Evolutionary conservation across 2,329 filamentous ascomycete genomes (phyloP).

Genomic region (Diaporthe ampelina): DNA sequence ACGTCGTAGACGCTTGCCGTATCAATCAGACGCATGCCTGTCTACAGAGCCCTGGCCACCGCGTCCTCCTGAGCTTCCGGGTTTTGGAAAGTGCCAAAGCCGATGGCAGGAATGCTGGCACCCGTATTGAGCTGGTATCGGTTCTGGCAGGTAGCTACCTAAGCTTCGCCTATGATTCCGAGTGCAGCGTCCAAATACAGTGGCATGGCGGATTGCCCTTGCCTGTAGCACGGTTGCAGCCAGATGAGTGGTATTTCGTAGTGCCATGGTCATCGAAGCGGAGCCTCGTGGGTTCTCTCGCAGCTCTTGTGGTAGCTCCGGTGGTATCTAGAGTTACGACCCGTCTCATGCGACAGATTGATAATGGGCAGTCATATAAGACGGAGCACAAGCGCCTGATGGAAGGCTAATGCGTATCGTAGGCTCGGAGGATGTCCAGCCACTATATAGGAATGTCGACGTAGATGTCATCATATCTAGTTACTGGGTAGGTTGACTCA

Average conservation of each 20-base stretch:
- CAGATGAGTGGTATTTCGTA: neutral
- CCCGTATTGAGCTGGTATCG: constrained; percentile 44
- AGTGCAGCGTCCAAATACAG: neutral
- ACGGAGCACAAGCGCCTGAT: neutral
- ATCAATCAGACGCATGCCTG: constrained; percentile 54
- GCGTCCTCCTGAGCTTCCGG: constrained; percentile 47
- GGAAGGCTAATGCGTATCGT: neutral
- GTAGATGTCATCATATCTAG: too few relatives aligned
- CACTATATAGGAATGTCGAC: neutral
- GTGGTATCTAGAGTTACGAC: neutral
- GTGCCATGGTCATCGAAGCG: neutral
- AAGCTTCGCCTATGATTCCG: neutral
- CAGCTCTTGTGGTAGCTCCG: neutral
- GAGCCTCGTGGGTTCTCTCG: neutral
- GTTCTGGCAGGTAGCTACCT: neutral
- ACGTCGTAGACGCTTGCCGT: constrained; percentile 46
- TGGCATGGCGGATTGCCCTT: too few relatives aligned
- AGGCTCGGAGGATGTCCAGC: neutral
- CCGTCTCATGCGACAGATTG: neutral
- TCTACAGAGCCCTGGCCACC: constrained; percentile 47
- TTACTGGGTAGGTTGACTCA: too few relatives aligned
- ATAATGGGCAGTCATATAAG: neutral
- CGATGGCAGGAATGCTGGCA: constrained; percentile 48
- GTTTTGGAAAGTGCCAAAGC: constrained; percentile 51
- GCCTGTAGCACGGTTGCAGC: neutral